phyloP scores from a whole-genome alignment of 202 grass and related monocot genomes.

The Zoysia matrella region DNA sequence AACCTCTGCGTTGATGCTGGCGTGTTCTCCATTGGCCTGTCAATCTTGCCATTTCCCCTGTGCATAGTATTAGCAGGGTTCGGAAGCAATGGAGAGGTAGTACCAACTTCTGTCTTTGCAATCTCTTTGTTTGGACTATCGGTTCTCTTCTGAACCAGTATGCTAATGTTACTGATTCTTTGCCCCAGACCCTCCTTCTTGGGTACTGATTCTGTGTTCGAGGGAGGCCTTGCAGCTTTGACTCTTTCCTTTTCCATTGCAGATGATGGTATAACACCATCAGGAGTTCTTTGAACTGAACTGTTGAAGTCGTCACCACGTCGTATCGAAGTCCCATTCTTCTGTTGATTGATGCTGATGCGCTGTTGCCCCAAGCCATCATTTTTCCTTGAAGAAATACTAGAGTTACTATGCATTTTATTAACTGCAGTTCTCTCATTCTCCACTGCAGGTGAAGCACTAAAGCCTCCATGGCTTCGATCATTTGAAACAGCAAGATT shows the following conservation, averaged over 20 bases:
- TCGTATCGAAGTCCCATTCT: conserved; percentile 54
- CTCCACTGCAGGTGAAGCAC: conserved; percentile 46
- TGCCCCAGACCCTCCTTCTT: too few species aligned
- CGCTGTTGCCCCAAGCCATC: conserved; percentile 51
- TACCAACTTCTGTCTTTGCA: conserved; percentile 45
- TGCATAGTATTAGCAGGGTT: conserved; percentile 46
- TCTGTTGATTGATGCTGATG: conserved; percentile 51
- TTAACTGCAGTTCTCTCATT: conserved; percentile 47
- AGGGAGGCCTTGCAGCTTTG: conserved; percentile 43
- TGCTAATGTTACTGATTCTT: too few species aligned
- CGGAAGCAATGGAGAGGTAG: conserved; percentile 39
- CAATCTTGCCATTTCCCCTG: conserved; percentile 60
- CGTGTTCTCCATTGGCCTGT: conserved; percentile 45
- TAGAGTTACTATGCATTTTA: conserved; percentile 57
- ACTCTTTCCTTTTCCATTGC: conserved; percentile 51
- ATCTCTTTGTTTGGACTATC: conserved; percentile 50
- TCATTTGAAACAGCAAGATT: conserved; percentile 58
- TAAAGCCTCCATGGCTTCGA: conserved; percentile 45
- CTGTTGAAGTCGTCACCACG: conserved; percentile 24
- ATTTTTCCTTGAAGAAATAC: conserved; percentile 49
- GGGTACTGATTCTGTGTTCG: too few species aligned
- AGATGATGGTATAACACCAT: conserved; percentile 41
- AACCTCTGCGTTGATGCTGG: conserved; percentile 47
- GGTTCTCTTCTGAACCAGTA: conserved; percentile 53
- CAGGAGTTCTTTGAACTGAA: conserved; percentile 49